Evolutionary conservation across 768 basidiomycete species (phyloP).

Genomic region (Tricholoma hemisulphureum): DNA sequence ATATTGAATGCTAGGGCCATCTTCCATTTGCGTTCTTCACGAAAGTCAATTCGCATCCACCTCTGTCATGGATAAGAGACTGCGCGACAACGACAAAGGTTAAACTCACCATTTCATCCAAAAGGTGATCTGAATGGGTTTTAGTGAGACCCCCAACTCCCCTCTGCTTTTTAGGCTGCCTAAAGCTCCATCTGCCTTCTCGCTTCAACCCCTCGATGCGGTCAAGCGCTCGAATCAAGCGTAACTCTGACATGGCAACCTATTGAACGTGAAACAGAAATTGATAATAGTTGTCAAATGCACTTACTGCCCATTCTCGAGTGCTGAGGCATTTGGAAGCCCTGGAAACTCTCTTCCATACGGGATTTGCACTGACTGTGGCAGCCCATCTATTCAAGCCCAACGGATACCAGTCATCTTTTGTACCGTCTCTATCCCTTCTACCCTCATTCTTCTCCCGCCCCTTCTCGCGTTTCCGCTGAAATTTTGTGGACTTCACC

Average conservation of each 20-base stretch:
- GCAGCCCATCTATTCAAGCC: constrained; percentile 74
- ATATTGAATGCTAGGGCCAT: constrained; percentile 78
- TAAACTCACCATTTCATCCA: constrained; percentile 88
- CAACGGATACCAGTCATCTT: constrained; percentile 63
- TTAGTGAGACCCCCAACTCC: constrained; percentile 73
- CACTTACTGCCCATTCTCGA: constrained; percentile 80
- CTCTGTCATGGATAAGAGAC: constrained; percentile 49
- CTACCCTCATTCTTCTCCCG: constrained; percentile 42
- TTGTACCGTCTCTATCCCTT: constrained; percentile 37
- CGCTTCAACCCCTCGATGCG: constrained; percentile 82
- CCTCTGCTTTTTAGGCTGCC: constrained; percentile 93
- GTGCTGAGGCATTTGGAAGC: constrained; percentile 78
- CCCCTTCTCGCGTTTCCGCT: constrained; percentile 47
- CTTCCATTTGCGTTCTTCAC: constrained; percentile 94
- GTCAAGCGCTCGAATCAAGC: constrained; percentile 77
- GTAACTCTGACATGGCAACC: constrained; percentile 79
- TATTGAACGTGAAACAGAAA: constrained; percentile 26
- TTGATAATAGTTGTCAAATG: background rate
- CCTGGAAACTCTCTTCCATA: constrained; percentile 65
- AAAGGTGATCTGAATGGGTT: constrained; percentile 91
- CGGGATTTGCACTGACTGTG: constrained; percentile 71
- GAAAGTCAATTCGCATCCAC: constrained; percentile 96
- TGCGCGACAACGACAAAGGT: background rate
- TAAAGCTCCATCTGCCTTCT: constrained; percentile 81
- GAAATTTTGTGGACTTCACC: constrained; percentile 28